phyloP scores from a whole-genome alignment of 176 grass and related monocot species.

The Aegilops bicornis region DNA sequence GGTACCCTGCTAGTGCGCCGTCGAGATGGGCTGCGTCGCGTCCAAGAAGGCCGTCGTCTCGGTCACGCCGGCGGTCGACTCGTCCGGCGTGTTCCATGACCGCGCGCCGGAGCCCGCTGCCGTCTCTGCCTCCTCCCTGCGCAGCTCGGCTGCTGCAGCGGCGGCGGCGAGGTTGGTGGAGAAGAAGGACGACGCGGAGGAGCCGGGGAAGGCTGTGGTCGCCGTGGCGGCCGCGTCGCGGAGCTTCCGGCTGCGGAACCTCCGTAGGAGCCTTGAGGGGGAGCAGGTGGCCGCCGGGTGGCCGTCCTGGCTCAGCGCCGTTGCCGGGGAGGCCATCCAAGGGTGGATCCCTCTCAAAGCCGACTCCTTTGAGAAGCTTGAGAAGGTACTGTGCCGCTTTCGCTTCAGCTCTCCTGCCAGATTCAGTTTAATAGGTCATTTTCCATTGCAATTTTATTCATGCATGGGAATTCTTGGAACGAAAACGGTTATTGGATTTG shows the following conservation, averaged over 20 bases:
- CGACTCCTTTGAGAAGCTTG: constrained; percentile 88
- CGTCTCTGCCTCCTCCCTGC: constrained; percentile 17
- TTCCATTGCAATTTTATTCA: constrained; percentile 26
- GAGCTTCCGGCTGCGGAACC: constrained; percentile 68
- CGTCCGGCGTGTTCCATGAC: constrained; percentile 40
- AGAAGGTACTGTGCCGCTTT: constrained; percentile 69
- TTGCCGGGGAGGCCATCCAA: constrained; percentile 90
- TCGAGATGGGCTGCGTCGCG: constrained; percentile 77
- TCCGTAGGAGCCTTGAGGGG: constrained; percentile 82
- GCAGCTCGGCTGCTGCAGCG: constrained; percentile 15
- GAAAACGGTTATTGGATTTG: constrained; percentile 14
- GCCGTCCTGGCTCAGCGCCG: constrained; percentile 87
- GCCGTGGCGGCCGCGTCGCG: constrained; percentile 20
- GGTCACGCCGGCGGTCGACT: constrained; percentile 60
- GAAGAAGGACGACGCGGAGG: constrained; percentile 47
- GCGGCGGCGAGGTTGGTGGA: constrained; percentile 31
- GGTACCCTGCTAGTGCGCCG: neutral
- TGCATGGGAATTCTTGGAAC: constrained; percentile 17
- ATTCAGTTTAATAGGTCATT: constrained; percentile 42
- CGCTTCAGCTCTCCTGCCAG: constrained; percentile 1
- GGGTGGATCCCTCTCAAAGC: constrained; percentile 92
- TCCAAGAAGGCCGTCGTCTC: constrained; percentile 80
- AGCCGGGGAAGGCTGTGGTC: constrained; percentile 31
- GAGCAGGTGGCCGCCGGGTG: constrained; percentile 98
- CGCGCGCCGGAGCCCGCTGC: neutral